Percentiles rank a stretch among this genome's conserved stretches.
Conservation (phyloP, 768 basidiomycete species). For the Suillus subaureus region DNA sequence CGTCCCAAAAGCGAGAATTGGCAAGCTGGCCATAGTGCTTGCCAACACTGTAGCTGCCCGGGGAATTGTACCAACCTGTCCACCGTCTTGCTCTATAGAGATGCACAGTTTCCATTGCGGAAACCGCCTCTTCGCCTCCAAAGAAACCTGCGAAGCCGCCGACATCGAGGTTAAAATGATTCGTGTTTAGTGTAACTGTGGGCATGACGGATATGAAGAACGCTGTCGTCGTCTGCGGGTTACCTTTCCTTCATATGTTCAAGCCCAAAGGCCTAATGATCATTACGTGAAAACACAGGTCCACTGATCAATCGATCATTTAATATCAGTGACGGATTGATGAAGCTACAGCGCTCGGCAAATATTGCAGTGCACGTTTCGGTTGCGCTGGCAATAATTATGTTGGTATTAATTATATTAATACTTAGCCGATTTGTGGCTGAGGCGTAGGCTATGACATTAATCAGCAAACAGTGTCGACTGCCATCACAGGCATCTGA, state of each 20-base stretch:
- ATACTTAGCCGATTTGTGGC: too few species aligned
- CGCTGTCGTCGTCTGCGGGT: neutral
- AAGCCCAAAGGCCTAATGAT: too few species aligned
- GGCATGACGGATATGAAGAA: slow-evolving; percentile 12
- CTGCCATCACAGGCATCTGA: neutral
- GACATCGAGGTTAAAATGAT: slow-evolving; percentile 26
- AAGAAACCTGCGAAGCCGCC: slow-evolving; percentile 40
- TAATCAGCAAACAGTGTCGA: neutral
- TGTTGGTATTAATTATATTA: too few species aligned
- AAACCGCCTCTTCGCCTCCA: slow-evolving; percentile 40
- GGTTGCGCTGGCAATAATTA: too few species aligned
- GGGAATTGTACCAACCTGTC: slow-evolving; percentile 41
- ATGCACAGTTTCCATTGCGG: slow-evolving; percentile 40
- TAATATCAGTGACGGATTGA: too few species aligned
- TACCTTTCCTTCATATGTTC: neutral
- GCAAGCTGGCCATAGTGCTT: slow-evolving; percentile 35
- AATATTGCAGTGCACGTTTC: too few species aligned
- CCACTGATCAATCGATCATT: too few species aligned
- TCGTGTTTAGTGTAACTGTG: slow-evolving; percentile 9
- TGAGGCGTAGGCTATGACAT: too few species aligned
- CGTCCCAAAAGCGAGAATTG: slow-evolving; percentile 31
- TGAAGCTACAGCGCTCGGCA: too few species aligned
- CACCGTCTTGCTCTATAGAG: slow-evolving; percentile 32
- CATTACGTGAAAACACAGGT: too few species aligned
- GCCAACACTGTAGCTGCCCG: slow-evolving; percentile 38